Evolutionary conservation across 768 basidiomycete species (phyloP), one percentile per base, ranked within the genome.

Genomic region (Lepiota subincarnata): DNA sequence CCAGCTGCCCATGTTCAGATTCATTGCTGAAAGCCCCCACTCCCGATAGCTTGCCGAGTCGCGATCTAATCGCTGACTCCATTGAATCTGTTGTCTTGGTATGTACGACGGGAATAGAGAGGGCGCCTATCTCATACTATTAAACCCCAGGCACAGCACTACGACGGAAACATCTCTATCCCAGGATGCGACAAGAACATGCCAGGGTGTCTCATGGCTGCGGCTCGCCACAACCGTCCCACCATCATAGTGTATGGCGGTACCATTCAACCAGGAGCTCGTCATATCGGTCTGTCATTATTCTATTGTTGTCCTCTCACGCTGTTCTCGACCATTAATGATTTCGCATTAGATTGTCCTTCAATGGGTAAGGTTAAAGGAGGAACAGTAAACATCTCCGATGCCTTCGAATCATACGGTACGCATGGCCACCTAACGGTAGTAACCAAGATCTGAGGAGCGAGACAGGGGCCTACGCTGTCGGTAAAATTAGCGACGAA

Each of bases 181-280:
- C 92, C 92, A 14, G 90, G 91, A 52, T 93, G 91, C 59, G 91
- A 93, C 69, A 93, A 93, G 73, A 93, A 93, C 64, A 92, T 93
- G 92, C 91, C 91, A 7, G 92, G 89, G 14, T 89, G 86, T 64
- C 75, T 92, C 53, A 90, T 94, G 64, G 92, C 92, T 13, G 91
- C 91, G 0, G 87, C 75, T 36, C 83, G 92, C 48, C 87, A 92
- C 71, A 93, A 94, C 64, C 80, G 91, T 5, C 92, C 92, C 1
- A 92, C 92, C 1, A 82, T 94, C 62, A 86, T 92, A 50, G 78
- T 94, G 11, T 94, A 93, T 70, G 84, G 92, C 13, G 92, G 92
- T 4, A 90, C 91, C 2, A 93, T 93, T 52, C 82, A 84, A 65
- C 74, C 84, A 13, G 92, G 92, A 39, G 75, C 73, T 24, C 81